These are phyloP conservation scores for Meira miltonrushii DNA, from an alignment of 1,284 basidiomycete species.

Conservation along the genomic window DNA sequence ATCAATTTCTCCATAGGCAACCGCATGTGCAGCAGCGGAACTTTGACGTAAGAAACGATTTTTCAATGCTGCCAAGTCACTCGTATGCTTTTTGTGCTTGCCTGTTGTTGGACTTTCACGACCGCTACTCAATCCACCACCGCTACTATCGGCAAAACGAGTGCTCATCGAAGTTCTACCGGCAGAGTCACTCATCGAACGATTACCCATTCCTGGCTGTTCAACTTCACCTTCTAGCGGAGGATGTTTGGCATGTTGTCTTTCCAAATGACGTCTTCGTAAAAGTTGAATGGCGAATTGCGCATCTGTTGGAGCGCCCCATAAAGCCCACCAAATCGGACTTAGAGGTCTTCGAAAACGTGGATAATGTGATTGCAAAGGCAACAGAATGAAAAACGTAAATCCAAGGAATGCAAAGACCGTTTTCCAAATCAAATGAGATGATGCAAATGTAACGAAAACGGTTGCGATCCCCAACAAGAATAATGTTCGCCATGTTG, in stretches of 20 bases:
- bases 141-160: background rate
- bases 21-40: conserved; percentile 20
- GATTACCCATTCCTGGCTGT: background rate
- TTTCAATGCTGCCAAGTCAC: background rate
- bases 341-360: conserved; percentile 47
- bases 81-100: conserved; percentile 3
- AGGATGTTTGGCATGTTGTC: conserved; percentile 8
- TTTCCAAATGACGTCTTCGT: conserved; percentile 34
- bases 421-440: conserved; percentile 37
- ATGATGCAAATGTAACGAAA: conserved; percentile 37
- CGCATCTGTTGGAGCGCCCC: conserved; percentile 49
- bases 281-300: conserved; percentile 49
- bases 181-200: too few relatives aligned
- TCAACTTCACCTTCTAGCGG: background rate
- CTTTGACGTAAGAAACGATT: conserved; percentile 2
- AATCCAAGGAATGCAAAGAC: conserved; percentile 41
- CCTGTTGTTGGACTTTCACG: background rate
- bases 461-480: conserved; percentile 31
- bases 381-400: conserved; percentile 31
- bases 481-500: conserved; percentile 36
- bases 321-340: conserved; percentile 50
- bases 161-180: background rate
- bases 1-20: conserved; percentile 15
- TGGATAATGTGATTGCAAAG: conserved; percentile 49
- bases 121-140: background rate